Conservation (phyloP, 257 asterid species). For the Orobanche coerulescens region DNA sequence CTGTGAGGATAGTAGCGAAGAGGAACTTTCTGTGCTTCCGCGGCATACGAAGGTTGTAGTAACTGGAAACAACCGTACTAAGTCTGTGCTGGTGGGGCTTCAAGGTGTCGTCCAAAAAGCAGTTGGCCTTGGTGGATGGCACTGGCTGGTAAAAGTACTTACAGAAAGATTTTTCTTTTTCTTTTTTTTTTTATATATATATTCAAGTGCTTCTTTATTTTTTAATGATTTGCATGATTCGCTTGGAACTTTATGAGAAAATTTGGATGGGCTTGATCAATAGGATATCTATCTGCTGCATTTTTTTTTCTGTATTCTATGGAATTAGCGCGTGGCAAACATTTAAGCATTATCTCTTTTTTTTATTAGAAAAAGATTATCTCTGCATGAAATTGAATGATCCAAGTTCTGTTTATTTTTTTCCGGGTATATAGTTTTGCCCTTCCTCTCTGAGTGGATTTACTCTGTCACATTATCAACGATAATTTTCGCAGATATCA, state of each 20-base stretch:
- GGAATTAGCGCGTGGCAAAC: no score
- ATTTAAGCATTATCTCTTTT: no score
- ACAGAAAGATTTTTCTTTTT: background rate
- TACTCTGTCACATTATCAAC: background rate
- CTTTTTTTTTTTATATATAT: background rate
- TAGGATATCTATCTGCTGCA: no score
- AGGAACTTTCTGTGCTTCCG: slow-evolving; percentile 77
- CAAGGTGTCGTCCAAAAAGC: slow-evolving; percentile 92
- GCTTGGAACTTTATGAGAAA: background rate
- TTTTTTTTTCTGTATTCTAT: no score
- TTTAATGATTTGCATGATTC: background rate
- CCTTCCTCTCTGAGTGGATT: no score
- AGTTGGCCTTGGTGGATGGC: slow-evolving; percentile 96
- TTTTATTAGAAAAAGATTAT: no score
- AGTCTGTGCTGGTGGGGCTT: slow-evolving; percentile 86
- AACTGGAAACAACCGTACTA: slow-evolving; percentile 88
- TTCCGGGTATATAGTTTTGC: background rate
- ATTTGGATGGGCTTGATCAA: background rate
- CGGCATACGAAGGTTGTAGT: slow-evolving; percentile 94
- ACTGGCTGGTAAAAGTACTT: slow-evolving; percentile 66
- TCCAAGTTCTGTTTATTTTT: no score
- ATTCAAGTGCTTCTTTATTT: background rate
- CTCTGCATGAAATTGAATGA: no score
- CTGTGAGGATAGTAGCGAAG: slow-evolving; percentile 82
- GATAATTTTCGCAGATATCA: background rate